Conservation (phyloP, 129 eudicot species). For the Artemisia tridentata region DNA sequence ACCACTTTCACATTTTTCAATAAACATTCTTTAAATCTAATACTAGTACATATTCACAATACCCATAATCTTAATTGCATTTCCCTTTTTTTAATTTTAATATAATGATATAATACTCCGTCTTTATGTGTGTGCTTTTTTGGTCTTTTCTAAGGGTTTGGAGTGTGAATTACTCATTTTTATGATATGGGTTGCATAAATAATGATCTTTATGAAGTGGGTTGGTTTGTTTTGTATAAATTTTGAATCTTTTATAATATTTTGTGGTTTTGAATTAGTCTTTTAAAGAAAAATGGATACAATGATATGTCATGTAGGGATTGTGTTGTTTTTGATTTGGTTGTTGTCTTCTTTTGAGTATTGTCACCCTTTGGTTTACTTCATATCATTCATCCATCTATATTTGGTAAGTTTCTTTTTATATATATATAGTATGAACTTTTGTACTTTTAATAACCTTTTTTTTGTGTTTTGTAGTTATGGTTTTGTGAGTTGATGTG, state of each 20-base stretch:
- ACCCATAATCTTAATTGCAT: background rate
- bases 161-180: constrained; percentile 11
- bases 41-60: constrained; percentile 27
- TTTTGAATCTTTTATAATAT: background rate
- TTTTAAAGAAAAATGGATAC: constrained; percentile 39
- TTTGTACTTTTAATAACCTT: background rate
- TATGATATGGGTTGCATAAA: constrained; percentile 22
- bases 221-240: constrained; percentile 11
- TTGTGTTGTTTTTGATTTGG: constrained; percentile 69
- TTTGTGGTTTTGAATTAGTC: background rate
- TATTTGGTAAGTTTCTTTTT: constrained; percentile 42
- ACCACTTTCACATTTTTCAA: constrained; percentile 21
- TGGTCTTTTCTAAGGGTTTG: constrained; percentile 5
- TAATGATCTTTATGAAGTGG: constrained; percentile 20
- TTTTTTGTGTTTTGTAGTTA: background rate
- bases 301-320: constrained; percentile 61
- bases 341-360: constrained; percentile 48
- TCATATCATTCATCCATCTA: constrained; percentile 61
- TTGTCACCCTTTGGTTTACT: constrained; percentile 53
- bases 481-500: background rate
- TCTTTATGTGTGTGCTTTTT: constrained; percentile 23
- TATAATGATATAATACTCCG: background rate
- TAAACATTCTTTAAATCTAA: background rate
- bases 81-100: background rate
- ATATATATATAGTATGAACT: background rate